A percentile compares a stretch with the other conserved stretches of the same genome.
Evolutionary conservation across 2,329 filamentous ascomycete species (phyloP).

Genomic region (Phoma sp.): DNA sequence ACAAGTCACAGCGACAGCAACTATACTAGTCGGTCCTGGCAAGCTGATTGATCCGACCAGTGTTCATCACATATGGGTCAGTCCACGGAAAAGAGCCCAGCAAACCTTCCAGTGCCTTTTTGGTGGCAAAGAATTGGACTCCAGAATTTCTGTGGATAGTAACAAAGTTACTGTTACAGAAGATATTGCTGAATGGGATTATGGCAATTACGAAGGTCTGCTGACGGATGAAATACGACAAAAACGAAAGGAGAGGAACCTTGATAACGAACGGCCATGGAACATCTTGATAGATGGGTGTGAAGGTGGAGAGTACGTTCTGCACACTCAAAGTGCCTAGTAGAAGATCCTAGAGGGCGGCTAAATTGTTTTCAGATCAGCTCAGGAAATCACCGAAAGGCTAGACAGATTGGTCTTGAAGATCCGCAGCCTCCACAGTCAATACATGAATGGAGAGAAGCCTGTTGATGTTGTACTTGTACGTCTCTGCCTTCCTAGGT

Average conservation of each 20-base stretch:
- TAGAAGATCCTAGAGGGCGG: no score
- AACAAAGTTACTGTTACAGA: not conserved
- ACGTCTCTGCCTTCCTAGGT: no score
- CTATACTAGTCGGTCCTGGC: not conserved
- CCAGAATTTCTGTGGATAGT: not conserved
- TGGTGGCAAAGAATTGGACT: not conserved
- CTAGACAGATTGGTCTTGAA: not conserved
- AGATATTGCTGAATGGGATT: not conserved
- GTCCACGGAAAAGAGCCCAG: not conserved
- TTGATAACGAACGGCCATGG: conserved; percentile 64
- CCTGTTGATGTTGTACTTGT: not conserved
- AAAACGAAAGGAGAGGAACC: conserved; percentile 64
- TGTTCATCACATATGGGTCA: not conserved
- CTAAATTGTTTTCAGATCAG: not conserved
- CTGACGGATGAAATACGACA: conserved; percentile 23
- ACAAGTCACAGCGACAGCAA: not conserved
- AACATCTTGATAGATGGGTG: conserved; percentile 90
- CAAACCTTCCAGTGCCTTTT: no score
- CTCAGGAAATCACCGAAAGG: not conserved
- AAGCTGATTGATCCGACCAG: not conserved
- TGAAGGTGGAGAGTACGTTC: conserved; percentile 72
- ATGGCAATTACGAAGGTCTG: not conserved
- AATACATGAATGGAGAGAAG: not conserved
- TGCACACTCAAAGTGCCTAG: not conserved
- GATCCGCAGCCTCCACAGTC: not conserved